Percentiles rank a stretch among this genome's conserved stretches.
Conservation (phyloP, 1,284 basidiomycete species). For the Xanthoconium separans region DNA sequence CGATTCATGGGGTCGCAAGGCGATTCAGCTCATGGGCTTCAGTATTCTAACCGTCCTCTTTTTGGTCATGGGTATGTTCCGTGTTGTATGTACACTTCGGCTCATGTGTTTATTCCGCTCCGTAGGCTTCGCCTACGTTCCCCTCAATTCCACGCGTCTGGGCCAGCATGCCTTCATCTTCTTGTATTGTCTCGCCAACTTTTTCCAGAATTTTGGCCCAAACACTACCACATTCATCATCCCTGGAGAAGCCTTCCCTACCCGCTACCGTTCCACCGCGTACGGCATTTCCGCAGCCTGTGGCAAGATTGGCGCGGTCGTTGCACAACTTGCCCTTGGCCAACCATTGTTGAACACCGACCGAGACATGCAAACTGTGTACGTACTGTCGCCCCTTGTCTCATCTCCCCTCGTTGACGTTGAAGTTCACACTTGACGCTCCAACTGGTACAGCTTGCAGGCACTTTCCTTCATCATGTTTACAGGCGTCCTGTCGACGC, state of each 20-base stretch:
- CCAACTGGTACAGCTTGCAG: constrained; percentile 34
- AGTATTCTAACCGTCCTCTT: constrained; percentile 51
- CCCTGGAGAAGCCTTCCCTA: constrained; percentile 75
- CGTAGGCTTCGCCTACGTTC: constrained; percentile 56
- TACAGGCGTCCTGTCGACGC: constrained; percentile 56
- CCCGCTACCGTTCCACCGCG: constrained; percentile 70
- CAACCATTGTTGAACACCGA: constrained; percentile 40
- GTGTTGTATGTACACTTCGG: not conserved
- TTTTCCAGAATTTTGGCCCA: constrained; percentile 62
- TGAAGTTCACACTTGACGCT: not conserved
- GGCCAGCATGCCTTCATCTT: constrained; percentile 54
- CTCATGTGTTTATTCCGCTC: not conserved
- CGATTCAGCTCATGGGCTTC: constrained; percentile 63
- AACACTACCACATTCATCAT: constrained; percentile 75
- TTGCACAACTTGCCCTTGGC: constrained; percentile 63
- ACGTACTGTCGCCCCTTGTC: constrained; percentile 5
- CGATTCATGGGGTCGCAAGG: constrained; percentile 51
- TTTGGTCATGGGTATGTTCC: constrained; percentile 44
- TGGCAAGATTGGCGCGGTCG: constrained; percentile 67
- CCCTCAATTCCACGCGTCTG: constrained; percentile 43
- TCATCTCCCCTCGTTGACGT: not conserved
- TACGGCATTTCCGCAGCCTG: constrained; percentile 70
- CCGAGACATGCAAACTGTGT: constrained; percentile 38
- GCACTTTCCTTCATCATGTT: constrained; percentile 59
- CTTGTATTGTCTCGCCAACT: constrained; percentile 60